A percentile compares a stretch with the other conserved stretches of the same genome.
Conservation (phyloP, 2,329 filamentous ascomycete species). For the Aplosporella prunicola region DNA sequence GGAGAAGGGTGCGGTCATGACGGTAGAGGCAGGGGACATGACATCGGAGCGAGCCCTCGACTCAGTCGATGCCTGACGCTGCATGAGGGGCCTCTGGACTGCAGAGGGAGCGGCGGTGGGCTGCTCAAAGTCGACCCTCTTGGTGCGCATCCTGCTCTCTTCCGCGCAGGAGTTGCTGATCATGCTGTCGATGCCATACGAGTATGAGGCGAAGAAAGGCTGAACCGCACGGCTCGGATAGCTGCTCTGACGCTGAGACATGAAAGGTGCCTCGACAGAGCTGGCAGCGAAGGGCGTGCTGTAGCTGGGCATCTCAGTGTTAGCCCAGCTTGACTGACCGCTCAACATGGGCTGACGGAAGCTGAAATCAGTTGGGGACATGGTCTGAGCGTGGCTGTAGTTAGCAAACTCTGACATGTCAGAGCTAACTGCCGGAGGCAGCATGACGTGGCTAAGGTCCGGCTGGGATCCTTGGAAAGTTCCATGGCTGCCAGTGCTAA, state of each 20-base stretch:
- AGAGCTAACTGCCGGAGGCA: constrained; percentile 21
- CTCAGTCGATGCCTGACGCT: constrained; percentile 5
- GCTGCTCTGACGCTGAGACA: constrained; percentile 3
- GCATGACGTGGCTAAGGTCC: constrained; percentile 26
- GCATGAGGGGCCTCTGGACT: constrained; percentile 4
- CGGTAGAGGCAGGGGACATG: constrained; percentile 23
- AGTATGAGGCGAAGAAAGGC: constrained; percentile 7
- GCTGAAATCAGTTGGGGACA: constrained; percentile 13
- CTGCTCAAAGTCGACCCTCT: constrained; percentile 5
- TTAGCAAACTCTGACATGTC: constrained; percentile 27
- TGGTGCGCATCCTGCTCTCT: constrained; percentile 2
- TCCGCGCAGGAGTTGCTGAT: constrained; percentile 10
- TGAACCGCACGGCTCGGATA: constrained; percentile 6
- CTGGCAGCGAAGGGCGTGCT: constrained; percentile 16
- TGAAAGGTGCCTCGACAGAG: constrained; percentile 7
- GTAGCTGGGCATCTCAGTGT: constrained; percentile 19
- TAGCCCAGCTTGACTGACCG: constrained; percentile 17
- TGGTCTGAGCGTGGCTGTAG: constrained; percentile 28
- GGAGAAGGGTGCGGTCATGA: constrained; percentile 14
- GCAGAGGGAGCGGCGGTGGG: constrained; percentile 7
- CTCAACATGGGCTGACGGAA: constrained; percentile 3
- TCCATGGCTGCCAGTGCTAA: constrained; percentile 27
- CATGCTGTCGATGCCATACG: constrained; percentile 10
- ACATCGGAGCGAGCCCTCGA: constrained; percentile 13
- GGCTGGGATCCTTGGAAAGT: constrained; percentile 22